Conservation (phyloP, 169 alveolate genomes). For the Cryptosporidium sp. region DNA sequence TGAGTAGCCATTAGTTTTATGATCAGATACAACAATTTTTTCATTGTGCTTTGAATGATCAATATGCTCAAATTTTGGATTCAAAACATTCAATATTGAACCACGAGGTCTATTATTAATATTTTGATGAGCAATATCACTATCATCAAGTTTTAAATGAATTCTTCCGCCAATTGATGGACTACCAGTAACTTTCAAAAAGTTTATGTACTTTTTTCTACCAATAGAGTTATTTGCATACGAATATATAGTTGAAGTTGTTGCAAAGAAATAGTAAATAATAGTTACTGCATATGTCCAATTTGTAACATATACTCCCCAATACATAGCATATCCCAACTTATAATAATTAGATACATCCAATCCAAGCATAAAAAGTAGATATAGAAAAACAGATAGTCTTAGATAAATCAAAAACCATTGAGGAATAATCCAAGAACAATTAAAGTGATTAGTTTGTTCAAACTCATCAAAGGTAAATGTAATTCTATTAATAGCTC, state of each 20-base stretch:
- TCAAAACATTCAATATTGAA: background rate
- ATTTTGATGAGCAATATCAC: background rate
- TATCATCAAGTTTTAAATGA: background rate
- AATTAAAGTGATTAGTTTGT: slow-evolving; percentile 37
- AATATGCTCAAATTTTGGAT: background rate
- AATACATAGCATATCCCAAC: slow-evolving; percentile 21
- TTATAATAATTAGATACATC: slow-evolving; percentile 42
- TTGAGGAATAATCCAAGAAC: slow-evolving; percentile 74
- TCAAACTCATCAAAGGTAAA: slow-evolving; percentile 65
- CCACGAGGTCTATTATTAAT: background rate
- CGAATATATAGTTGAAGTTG: slow-evolving; percentile 44
- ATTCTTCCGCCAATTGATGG: slow-evolving; percentile 2
- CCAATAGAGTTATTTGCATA: slow-evolving; percentile 57
- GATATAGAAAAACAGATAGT: slow-evolving; percentile 6
- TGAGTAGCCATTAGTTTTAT: slow-evolving; percentile 18
- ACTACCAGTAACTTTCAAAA: background rate
- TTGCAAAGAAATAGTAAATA: slow-evolving; percentile 55
- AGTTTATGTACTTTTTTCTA: slow-evolving; percentile 31
- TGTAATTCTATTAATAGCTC: slow-evolving; percentile 38
- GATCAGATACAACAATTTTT: background rate
- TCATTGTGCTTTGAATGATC: background rate
- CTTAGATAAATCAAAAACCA: slow-evolving; percentile 57
- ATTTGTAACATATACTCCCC: slow-evolving; percentile 74
- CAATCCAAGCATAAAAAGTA: slow-evolving; percentile 47
- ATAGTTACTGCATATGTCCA: slow-evolving; percentile 69